phyloP scores from a whole-genome alignment of 768 basidiomycete species.

The Mrakia blollopis region DNA sequence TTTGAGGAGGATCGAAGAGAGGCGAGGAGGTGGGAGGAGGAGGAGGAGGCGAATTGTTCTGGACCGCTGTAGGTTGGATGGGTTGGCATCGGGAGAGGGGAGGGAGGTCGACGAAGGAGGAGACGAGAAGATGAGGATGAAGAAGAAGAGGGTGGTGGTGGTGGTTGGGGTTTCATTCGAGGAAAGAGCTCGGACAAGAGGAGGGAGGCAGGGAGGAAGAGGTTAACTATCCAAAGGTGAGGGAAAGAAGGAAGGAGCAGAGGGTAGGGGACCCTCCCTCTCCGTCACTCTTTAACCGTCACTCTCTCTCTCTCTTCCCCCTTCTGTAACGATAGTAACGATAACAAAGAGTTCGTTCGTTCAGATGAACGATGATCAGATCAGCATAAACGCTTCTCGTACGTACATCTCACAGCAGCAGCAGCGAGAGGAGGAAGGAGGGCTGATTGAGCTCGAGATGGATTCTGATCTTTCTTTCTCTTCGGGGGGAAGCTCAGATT shows the following conservation, averaged over 20 bases:
- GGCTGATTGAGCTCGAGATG: not conserved
- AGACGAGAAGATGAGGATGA: too few relatives aligned
- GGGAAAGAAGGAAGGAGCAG: too few relatives aligned
- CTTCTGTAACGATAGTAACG: not conserved
- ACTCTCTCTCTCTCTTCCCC: not conserved
- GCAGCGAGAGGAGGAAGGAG: not conserved
- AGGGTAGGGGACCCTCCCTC: not conserved
- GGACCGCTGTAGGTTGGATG: not conserved
- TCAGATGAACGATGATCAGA: not conserved
- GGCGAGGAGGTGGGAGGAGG: not conserved
- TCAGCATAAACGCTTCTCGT: not conserved
- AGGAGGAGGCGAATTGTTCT: not conserved
- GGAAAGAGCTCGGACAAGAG: not conserved
- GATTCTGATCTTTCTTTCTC: not conserved
- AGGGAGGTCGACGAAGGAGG: not conserved
- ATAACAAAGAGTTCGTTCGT: too few relatives aligned
- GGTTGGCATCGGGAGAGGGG: constrained; percentile 1
- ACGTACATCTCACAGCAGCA: not conserved
- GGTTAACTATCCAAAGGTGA: not conserved
- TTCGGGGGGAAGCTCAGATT: constrained; percentile 12
- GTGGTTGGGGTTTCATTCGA: not conserved
- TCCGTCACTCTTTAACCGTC: not conserved
- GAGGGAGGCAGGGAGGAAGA: not conserved
- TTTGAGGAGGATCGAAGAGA: too few relatives aligned
- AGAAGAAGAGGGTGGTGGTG: not conserved